Conservation (phyloP, 2,329 filamentous ascomycete genomes). For the Neophaeococcomyces aloes region DNA sequence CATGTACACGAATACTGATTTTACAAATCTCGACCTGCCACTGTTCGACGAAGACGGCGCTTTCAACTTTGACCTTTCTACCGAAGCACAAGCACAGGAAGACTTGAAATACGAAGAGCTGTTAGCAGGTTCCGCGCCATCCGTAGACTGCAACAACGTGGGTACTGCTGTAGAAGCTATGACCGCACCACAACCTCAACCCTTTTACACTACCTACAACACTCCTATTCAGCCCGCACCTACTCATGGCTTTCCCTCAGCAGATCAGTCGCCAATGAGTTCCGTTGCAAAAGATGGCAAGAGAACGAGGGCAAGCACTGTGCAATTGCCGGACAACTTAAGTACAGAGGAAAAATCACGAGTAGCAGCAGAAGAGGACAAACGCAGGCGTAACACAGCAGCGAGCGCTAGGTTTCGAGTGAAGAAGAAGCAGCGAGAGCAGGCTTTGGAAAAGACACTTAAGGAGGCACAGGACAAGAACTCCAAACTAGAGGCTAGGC, state of each 20-base stretch:
- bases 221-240: conserved; percentile 22
- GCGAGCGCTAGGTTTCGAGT: conserved; percentile 80
- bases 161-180: conserved; percentile 12
- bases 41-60: conserved; percentile 16
- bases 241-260: conserved; percentile 9
- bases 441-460: conserved; percentile 69
- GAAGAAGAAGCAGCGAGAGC: conserved; percentile 93
- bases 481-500: conserved; percentile 57
- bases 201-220: conserved; percentile 19
- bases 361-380: conserved; percentile 74
- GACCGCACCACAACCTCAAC: conserved; percentile 11
- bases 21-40: conserved; percentile 61
- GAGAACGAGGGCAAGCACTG: not conserved
- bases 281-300: conserved; percentile 3
- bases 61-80: conserved; percentile 19
- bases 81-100: conserved; percentile 5
- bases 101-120: conserved; percentile 21
- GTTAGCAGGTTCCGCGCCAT: conserved; percentile 10
- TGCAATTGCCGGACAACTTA: conserved; percentile 22
- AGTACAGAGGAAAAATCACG: conserved; percentile 62
- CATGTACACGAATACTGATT: conserved; percentile 72
- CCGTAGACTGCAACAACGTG: conserved; percentile 10
- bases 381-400: conserved; percentile 78
- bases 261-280: not conserved
- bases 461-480: conserved; percentile 80